Conservation (phyloP, 768 basidiomycete genomes). For the Psilocybe azurescens region DNA sequence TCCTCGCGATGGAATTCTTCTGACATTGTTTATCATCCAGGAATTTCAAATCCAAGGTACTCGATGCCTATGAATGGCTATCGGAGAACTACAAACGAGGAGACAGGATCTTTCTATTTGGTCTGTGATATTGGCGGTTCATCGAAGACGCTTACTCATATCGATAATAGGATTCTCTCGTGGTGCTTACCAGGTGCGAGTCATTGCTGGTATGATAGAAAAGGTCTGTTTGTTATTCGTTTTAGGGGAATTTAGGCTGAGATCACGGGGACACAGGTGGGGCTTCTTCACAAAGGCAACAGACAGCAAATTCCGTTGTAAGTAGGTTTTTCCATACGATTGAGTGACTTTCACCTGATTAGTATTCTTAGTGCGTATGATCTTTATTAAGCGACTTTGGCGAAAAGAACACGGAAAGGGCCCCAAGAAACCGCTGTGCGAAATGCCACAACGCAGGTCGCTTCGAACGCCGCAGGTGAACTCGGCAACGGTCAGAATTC, state of each 20-base stretch:
- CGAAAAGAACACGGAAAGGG: not conserved
- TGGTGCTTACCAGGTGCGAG: slow-evolving; percentile 53
- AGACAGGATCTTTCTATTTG: slow-evolving; percentile 22
- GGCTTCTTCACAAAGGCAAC: slow-evolving; percentile 45
- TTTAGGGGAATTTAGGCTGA: not conserved
- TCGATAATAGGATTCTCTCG: slow-evolving; percentile 47
- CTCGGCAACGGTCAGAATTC: no score
- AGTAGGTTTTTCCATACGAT: not conserved
- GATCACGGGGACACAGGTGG: slow-evolving; percentile 34
- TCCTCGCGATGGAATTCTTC: slow-evolving; percentile 2
- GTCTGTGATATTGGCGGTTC: no score
- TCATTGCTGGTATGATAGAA: slow-evolving; percentile 27
- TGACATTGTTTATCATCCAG: slow-evolving; percentile 15
- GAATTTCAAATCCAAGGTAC: slow-evolving; percentile 39
- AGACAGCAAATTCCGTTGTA: slow-evolving; percentile 34
- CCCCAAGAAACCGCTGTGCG: no score
- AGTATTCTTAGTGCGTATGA: slow-evolving; percentile 9
- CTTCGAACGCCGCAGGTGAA: no score
- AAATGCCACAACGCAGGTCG: no score
- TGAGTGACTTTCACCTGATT: not conserved
- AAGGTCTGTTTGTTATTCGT: slow-evolving; percentile 39
- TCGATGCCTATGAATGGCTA: slow-evolving; percentile 48
- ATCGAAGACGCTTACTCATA: no score
- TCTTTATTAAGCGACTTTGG: slow-evolving; percentile 7
- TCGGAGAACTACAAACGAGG: slow-evolving; percentile 42